These are phyloP conservation scores for Silene vulgaris DNA, from an alignment of 179 eudicot species.

Conservation along the genomic window DNA sequence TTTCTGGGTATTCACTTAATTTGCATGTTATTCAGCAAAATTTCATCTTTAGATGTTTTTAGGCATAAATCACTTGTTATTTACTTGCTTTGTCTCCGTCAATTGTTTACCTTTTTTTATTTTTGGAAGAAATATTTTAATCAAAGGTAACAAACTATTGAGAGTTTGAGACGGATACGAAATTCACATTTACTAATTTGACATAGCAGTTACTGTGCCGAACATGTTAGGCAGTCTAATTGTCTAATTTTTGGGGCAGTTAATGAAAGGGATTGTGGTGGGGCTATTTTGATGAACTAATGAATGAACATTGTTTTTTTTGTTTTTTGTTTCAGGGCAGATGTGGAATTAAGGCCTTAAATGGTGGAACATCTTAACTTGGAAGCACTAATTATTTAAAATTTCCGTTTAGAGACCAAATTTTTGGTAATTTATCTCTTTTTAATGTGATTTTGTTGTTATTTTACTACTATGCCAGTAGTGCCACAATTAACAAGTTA, in stretches of 20 bases:
- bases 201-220: not conserved
- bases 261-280: not conserved
- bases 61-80: not conserved
- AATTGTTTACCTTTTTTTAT: no score
- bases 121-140: no score
- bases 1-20: slow-evolving; percentile 8
- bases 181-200: not conserved
- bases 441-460: not conserved
- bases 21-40: not conserved
- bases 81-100: not conserved
- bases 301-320: not conserved
- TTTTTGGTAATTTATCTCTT: not conserved
- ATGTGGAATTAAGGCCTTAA: not conserved
- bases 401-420: not conserved
- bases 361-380: no score
- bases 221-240: not conserved
- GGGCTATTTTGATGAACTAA: not conserved
- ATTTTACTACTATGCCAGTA: no score
- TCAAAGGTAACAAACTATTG: no score
- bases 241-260: not conserved
- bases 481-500: not conserved
- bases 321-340: not conserved
- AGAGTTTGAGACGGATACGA: no score
- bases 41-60: not conserved
- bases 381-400: no score